Conservation (phyloP, 2,329 filamentous ascomycete genomes). For the Pezicula rhizophila region DNA sequence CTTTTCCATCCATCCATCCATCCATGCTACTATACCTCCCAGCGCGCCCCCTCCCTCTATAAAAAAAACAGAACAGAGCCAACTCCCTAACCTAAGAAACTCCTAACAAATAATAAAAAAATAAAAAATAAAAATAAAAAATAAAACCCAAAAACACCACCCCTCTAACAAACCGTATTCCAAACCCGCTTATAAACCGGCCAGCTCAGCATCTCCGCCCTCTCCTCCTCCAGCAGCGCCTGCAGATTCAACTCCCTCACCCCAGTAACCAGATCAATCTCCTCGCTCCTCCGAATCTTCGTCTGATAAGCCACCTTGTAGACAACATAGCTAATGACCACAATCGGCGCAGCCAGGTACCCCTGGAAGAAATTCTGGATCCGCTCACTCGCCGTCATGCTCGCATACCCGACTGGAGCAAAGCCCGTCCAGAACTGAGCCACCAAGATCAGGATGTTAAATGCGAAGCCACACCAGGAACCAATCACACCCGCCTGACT, state of each 20-base stretch:
- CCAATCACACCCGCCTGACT: background rate
- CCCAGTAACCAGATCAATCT: slow-evolving; percentile 21
- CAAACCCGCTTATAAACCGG: slow-evolving; percentile 22
- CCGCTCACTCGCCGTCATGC: slow-evolving; percentile 18
- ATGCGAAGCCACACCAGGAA: slow-evolving; percentile 14
- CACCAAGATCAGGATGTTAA: slow-evolving; percentile 61
- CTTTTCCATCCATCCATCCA: too few species aligned
- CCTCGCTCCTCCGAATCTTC: slow-evolving; percentile 8
- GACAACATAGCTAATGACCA: slow-evolving; percentile 49
- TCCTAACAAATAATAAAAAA: background rate
- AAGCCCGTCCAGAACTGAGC: slow-evolving; percentile 40
- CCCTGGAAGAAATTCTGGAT: slow-evolving; percentile 51
- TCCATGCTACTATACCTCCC: too few species aligned
- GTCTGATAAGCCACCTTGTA: slow-evolving; percentile 56
- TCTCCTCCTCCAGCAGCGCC: slow-evolving; percentile 18
- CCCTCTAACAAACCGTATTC: slow-evolving; percentile 17
- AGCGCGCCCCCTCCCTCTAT: too few species aligned
- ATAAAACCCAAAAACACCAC: too few species aligned
- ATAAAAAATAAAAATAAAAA: background rate
- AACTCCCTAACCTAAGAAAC: background rate
- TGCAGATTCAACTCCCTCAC: slow-evolving; percentile 17
- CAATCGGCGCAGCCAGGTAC: slow-evolving; percentile 50
- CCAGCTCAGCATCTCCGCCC: slow-evolving; percentile 10
- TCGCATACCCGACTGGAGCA: slow-evolving; percentile 40
- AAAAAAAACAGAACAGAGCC: too few species aligned